A percentile compares a stretch with the other conserved stretches of the same genome.
Conservation (phyloP, 73 alveolate genomes). For the Paramecium pentaurelia region DNA sequence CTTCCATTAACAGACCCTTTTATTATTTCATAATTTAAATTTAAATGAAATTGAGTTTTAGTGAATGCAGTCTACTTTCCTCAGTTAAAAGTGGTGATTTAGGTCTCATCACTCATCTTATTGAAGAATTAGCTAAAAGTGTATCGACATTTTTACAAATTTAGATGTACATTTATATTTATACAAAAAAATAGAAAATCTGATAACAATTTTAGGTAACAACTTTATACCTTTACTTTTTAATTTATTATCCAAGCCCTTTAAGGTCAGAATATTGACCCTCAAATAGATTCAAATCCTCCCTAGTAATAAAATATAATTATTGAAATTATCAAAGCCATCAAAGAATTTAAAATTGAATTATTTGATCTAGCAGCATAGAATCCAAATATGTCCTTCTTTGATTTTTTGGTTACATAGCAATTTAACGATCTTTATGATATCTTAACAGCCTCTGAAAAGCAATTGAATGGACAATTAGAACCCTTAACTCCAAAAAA, state of each 20-base stretch:
- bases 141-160: neutral
- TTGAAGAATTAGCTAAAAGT: neutral
- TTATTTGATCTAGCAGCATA: neutral
- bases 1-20: neutral
- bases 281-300: neutral
- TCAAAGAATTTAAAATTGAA: conserved; percentile 20
- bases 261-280: neutral
- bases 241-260: neutral
- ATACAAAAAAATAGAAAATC: neutral
- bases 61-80: conserved; percentile 11
- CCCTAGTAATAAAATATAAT: neutral
- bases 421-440: conserved; percentile 27
- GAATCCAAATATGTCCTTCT: conserved; percentile 24
- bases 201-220: neutral
- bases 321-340: neutral
- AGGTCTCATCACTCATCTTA: neutral
- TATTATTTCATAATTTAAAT: neutral
- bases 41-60: conserved; percentile 20
- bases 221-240: neutral
- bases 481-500: neutral
- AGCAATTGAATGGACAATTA: conserved; percentile 13
- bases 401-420: conserved; percentile 13
- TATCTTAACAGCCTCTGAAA: neutral
- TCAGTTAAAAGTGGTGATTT: neutral
- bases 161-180: neutral